Evolutionary conservation across 352 stramenopile genomes (phyloP), one percentile per base, ranked within the genome.

Genomic region (Phytophthora brassicae): DNA sequence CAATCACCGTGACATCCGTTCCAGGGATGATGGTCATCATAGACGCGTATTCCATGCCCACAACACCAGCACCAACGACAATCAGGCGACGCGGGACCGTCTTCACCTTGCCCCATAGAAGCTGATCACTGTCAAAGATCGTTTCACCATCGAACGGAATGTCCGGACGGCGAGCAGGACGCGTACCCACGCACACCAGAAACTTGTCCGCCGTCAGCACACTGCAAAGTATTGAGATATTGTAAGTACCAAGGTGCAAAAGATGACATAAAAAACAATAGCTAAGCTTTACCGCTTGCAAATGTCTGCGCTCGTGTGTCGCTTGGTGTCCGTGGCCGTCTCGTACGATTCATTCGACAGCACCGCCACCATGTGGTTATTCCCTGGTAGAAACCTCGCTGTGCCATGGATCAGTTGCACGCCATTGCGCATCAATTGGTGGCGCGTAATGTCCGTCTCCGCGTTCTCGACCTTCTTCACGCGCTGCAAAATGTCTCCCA

Each of bases 1-100:
- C 89, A 56, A 97, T 94, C 53, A 97, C 85, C 26, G 88, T 97
- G 44, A 97, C 88, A 14, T 94, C 82, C 29, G 89, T 94, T 44
- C 89, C 89, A 0, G 87, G 88, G 42, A 97, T 91, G 54, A 97
- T 95, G 53, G 81, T 93, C 70, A 97, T 93, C 88, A 97, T 97
- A 16, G 81, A 92, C 13, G 89, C 89, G 47, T 97, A 97, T 50
- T 97, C 89, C 86, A 97, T 97, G n/a, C 89, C 89, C 38, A 96
- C 89, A 36, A 96, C 89, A 13, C 89, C 89, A 8, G 86, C 89
- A 12, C 89, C 89, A 6, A 92, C 85, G 45, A 94, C 68, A 36
- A 94, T 92, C 48, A 94, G 58, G 22, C 84, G 83, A 61, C 88
- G 88, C 6, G 85, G 85, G 0, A 92, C 85, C 5, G 70, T 72